phyloP scores from a whole-genome alignment of 225 moss, liverwort and hornwort genomes.

The Physcomitrellopsis africana region DNA sequence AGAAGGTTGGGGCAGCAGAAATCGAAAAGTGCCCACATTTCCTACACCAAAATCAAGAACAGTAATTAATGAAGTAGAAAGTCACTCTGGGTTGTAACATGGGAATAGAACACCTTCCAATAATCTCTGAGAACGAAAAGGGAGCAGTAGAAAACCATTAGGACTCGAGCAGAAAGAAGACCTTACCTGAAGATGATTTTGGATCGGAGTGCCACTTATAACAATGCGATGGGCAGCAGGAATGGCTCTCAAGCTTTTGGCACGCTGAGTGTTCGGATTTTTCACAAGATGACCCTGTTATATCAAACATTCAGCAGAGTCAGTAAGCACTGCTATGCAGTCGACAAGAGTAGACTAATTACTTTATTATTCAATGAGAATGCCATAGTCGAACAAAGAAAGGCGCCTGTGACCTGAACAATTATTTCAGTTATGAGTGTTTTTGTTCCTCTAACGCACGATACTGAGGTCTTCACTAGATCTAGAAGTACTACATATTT shows the following conservation, averaged over 20 bases:
- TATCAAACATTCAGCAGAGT: slow-evolving; percentile 1
- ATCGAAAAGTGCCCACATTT: slow-evolving; percentile 99
- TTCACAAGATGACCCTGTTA: slow-evolving; percentile 96
- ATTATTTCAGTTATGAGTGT: background rate
- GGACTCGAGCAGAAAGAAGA: background rate
- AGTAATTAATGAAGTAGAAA: background rate
- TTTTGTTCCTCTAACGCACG: no score
- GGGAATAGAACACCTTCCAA: background rate
- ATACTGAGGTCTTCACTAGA: background rate
- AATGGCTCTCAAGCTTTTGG: slow-evolving; percentile 88
- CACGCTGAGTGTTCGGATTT: slow-evolving; percentile 86
- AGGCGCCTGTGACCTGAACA: background rate
- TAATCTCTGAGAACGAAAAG: background rate
- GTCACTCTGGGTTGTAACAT: background rate
- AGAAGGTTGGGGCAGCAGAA: slow-evolving; percentile 92
- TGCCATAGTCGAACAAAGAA: background rate
- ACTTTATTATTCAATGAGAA: background rate
- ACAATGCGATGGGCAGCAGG: slow-evolving; percentile 85
- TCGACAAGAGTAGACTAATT: background rate
- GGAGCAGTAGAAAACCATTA: background rate
- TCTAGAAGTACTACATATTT: background rate
- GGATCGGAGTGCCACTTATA: slow-evolving; percentile 93
- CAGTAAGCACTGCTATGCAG: background rate
- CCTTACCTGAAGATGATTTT: slow-evolving; percentile 87
- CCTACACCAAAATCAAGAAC: slow-evolving; percentile 48